Evolutionary conservation across 768 basidiomycete species (phyloP).

Genomic region (Hygrocybe punicea): DNA sequence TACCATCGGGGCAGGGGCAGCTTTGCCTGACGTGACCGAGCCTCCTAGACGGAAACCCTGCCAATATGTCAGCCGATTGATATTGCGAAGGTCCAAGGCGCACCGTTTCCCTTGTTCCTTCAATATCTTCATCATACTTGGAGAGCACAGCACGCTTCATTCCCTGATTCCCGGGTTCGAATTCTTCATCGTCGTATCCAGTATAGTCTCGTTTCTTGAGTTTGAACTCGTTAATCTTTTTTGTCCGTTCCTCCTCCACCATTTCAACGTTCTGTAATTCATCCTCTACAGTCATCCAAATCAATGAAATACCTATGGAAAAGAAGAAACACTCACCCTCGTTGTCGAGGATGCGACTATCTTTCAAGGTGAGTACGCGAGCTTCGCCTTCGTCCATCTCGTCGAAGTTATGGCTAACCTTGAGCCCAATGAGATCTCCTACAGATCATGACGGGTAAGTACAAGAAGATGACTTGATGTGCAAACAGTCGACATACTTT

Average conservation of each 20-base stretch:
- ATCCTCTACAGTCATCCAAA: slow-evolving; percentile 67
- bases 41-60: slow-evolving; percentile 88
- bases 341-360: slow-evolving; percentile 89
- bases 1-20: slow-evolving; percentile 43
- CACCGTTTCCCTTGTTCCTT: slow-evolving; percentile 69
- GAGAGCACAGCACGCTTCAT: slow-evolving; percentile 78
- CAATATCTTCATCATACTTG: slow-evolving; percentile 92
- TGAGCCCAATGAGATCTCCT: slow-evolving; percentile 91
- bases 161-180: slow-evolving; percentile 68
- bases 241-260: slow-evolving; percentile 79
- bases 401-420: slow-evolving; percentile 94
- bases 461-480: not conserved
- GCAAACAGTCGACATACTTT: slow-evolving; percentile 55
- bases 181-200: slow-evolving; percentile 96
- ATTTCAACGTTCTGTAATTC: slow-evolving; percentile 95
- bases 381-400: slow-evolving; percentile 91
- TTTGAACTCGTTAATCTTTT: slow-evolving; percentile 80
- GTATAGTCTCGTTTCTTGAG: slow-evolving; percentile 88
- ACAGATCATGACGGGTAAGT: slow-evolving; percentile 4
- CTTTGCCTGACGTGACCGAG: slow-evolving; percentile 42
- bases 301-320: not conserved
- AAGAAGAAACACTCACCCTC: slow-evolving; percentile 57
- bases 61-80: slow-evolving; percentile 7
- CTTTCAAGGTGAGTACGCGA: slow-evolving; percentile 94
- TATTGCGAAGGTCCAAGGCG: slow-evolving; percentile 1